phyloP scores from a whole-genome alignment of 306 rosid genomes.

The Oxytropis ochrocephala region DNA sequence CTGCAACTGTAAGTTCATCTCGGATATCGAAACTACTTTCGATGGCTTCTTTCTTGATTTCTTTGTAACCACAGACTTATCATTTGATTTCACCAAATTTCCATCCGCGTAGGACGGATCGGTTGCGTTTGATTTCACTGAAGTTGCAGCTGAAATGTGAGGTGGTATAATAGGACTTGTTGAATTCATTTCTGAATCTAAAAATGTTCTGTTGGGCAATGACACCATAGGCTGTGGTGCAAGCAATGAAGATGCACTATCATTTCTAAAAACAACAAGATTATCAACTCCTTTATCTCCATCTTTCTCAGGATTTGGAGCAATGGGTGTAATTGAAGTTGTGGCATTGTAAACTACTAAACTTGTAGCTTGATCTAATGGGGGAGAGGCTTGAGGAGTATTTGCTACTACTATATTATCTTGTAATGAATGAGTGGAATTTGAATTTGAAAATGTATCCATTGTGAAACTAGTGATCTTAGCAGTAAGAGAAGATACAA shows the following conservation, averaged over 20 bases:
- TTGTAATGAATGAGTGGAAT: slow-evolving; percentile 19
- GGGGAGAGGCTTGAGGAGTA: slow-evolving; percentile 24
- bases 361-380: slow-evolving; percentile 27
- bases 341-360: neutral
- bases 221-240: slow-evolving; percentile 24
- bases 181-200: slow-evolving; percentile 19
- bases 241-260: slow-evolving; percentile 16
- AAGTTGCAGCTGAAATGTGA: slow-evolving; percentile 17
- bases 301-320: slow-evolving; percentile 19
- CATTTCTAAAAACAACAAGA: neutral
- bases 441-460: slow-evolving; percentile 36
- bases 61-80: slow-evolving; percentile 17
- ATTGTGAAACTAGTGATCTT: slow-evolving; percentile 35
- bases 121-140: slow-evolving; percentile 12
- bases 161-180: slow-evolving; percentile 23
- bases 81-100: slow-evolving; percentile 28
- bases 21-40: slow-evolving; percentile 53
- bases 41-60: slow-evolving; percentile 34
- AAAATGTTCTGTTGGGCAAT: slow-evolving; percentile 18
- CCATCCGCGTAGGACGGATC: slow-evolving; percentile 9
- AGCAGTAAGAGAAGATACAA: slow-evolving; percentile 38
- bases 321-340: slow-evolving; percentile 6
- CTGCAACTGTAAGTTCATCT: slow-evolving; percentile 58
- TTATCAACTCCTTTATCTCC: slow-evolving; percentile 19
- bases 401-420: slow-evolving; percentile 15